Evolutionary conservation across 495 filamentous ascomycete genomes (phyloP).

Genomic region (Neurospora tetraspora): DNA sequence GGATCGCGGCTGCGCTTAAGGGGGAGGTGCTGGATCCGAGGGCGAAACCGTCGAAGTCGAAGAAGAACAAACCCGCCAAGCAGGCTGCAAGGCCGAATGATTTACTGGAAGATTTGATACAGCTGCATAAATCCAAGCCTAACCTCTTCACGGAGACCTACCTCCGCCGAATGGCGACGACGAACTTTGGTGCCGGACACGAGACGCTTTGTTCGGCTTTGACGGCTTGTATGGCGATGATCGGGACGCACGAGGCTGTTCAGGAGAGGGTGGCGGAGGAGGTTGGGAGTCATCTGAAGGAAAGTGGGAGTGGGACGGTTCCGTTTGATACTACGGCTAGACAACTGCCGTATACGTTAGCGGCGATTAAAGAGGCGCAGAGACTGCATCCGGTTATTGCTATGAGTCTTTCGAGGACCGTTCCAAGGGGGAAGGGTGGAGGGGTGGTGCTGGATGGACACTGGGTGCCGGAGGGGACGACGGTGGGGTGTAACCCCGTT

Average conservation of each 20-base stretch:
- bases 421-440: conserved; percentile 24
- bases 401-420: conserved; percentile 46
- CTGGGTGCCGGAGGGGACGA: conserved; percentile 40
- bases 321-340: background rate
- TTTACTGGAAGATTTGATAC: conserved; percentile 27
- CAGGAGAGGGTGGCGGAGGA: conserved; percentile 18
- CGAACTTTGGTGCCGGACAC: conserved; percentile 39
- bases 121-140: conserved; percentile 22
- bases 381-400: conserved; percentile 50
- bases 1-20: conserved; percentile 13
- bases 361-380: conserved; percentile 53
- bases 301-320: background rate
- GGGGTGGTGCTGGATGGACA: conserved; percentile 31
- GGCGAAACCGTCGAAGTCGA: background rate
- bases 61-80: background rate
- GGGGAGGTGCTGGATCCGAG: background rate
- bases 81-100: conserved; percentile 9
- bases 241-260: conserved; percentile 16
- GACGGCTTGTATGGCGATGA: conserved; percentile 27
- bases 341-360: conserved; percentile 43
- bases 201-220: conserved; percentile 39
- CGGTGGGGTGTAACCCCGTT: conserved; percentile 52
- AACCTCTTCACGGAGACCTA: conserved; percentile 26
- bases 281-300: background rate
- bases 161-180: conserved; percentile 35